A percentile compares a stretch with the other conserved stretches of the same genome.
Evolutionary conservation across 495 filamentous ascomycete genomes (phyloP).

Genomic region (Xylaria venustula): DNA sequence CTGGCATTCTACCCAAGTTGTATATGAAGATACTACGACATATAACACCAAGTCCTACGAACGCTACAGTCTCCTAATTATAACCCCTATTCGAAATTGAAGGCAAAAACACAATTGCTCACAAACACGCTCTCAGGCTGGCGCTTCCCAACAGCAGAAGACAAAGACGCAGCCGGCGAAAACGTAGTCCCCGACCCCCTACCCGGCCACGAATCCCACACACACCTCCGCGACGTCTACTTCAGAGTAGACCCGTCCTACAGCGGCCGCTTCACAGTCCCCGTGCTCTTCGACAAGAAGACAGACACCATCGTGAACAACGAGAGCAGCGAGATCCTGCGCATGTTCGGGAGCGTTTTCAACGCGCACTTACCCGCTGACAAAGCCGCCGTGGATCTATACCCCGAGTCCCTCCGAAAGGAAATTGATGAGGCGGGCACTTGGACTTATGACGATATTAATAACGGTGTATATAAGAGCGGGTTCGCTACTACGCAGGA

Average conservation of each 20-base stretch:
- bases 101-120: neutral
- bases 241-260: slow-evolving; percentile 65
- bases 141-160: slow-evolving; percentile 69
- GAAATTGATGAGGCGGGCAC: slow-evolving; percentile 74
- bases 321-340: slow-evolving; percentile 78
- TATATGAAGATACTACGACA: too few species aligned
- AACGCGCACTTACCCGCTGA: slow-evolving; percentile 64
- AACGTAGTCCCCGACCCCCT: slow-evolving; percentile 59
- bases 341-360: slow-evolving; percentile 67
- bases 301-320: slow-evolving; percentile 73
- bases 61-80: too few species aligned
- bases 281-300: slow-evolving; percentile 74
- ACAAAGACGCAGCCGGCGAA: slow-evolving; percentile 54
- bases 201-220: slow-evolving; percentile 57
- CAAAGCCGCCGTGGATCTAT: slow-evolving; percentile 57
- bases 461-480: slow-evolving; percentile 49
- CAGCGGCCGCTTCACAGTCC: slow-evolving; percentile 72
- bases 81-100: too few species aligned
- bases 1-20: too few species aligned
- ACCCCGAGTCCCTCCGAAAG: slow-evolving; percentile 55
- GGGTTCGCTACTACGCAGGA: slow-evolving; percentile 62
- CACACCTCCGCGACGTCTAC: slow-evolving; percentile 65
- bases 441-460: slow-evolving; percentile 69
- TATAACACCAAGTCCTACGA: too few species aligned
- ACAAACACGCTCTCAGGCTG: slow-evolving; percentile 56